Evolutionary conservation across 768 basidiomycete species (phyloP).

Genomic region (Phylloporus sp.): DNA sequence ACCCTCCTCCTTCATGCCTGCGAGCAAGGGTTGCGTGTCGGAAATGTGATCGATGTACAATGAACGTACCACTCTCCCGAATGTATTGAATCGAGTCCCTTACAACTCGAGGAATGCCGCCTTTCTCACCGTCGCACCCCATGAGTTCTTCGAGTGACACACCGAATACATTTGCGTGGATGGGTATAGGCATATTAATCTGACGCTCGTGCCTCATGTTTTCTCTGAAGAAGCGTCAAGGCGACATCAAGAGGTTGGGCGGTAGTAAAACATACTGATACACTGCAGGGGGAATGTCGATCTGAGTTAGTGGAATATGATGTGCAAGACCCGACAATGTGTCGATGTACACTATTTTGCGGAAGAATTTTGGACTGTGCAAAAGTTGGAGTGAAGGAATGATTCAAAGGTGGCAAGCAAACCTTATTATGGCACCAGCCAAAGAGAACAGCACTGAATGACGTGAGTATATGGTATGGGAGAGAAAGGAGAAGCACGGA

Average conservation of each 20-base stretch:
- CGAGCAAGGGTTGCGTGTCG: background rate
- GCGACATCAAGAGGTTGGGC: background rate
- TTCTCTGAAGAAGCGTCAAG: slow-evolving; percentile 46
- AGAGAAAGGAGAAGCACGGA: slow-evolving; percentile 29
- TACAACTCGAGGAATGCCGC: slow-evolving; percentile 75
- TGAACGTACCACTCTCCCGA: slow-evolving; percentile 45
- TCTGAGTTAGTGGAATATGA: slow-evolving; percentile 79
- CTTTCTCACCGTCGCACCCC: slow-evolving; percentile 80
- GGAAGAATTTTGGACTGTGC: slow-evolving; percentile 83
- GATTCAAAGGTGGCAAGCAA: slow-evolving; percentile 1
- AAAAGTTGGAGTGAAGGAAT: background rate
- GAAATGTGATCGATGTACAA: background rate
- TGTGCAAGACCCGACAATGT: slow-evolving; percentile 75
- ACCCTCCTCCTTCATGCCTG: slow-evolving; percentile 66
- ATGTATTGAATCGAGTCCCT: slow-evolving; percentile 71
- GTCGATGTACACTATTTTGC: slow-evolving; percentile 70
- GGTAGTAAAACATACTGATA: slow-evolving; percentile 58
- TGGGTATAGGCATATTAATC: slow-evolving; percentile 60
- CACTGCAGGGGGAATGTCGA: slow-evolving; percentile 77
- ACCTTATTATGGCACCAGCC: slow-evolving; percentile 85
- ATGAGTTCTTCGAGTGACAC: slow-evolving; percentile 79
- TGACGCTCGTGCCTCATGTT: slow-evolving; percentile 70
- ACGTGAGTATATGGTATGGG: slow-evolving; percentile 7
- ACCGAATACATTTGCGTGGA: slow-evolving; percentile 65
- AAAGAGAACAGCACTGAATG: slow-evolving; percentile 78